These are phyloP conservation scores for Epicoccum nigrum DNA, from an alignment of 2,329 filamentous ascomycete species.

Conservation along the genomic window DNA sequence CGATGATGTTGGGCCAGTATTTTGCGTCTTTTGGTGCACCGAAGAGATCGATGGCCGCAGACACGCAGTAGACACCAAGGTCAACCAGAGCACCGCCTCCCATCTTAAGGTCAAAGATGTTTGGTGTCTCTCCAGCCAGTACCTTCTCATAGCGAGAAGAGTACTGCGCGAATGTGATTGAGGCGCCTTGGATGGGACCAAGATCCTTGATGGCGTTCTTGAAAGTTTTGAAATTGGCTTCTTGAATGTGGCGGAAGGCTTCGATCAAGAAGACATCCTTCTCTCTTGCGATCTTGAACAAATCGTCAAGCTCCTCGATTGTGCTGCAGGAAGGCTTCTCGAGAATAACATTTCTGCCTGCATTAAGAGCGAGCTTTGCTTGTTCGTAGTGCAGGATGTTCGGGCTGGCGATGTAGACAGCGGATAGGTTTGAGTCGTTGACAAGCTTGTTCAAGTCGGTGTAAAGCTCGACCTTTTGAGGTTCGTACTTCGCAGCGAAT, in stretches of 20 bases:
- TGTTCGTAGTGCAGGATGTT: constrained; percentile 57
- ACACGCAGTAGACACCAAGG: constrained; percentile 56
- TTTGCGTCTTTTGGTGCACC: constrained; percentile 49
- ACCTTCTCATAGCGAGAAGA: constrained; percentile 55
- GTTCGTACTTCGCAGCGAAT: constrained; percentile 51
- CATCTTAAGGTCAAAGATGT: constrained; percentile 57
- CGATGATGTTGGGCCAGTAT: constrained; percentile 53
- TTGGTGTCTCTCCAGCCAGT: constrained; percentile 53
- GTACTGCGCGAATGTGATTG: constrained; percentile 54
- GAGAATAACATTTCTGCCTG: constrained; percentile 57
- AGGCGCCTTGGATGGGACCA: constrained; percentile 53
- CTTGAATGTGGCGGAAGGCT: constrained; percentile 58
- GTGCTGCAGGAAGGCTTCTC: constrained; percentile 58
- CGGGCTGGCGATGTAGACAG: constrained; percentile 58
- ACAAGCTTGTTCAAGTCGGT: constrained; percentile 50
- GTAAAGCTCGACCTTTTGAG: constrained; percentile 43
- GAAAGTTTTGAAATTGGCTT: constrained; percentile 56
- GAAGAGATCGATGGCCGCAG: constrained; percentile 56
- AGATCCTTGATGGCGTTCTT: constrained; percentile 48
- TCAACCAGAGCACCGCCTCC: constrained; percentile 57
- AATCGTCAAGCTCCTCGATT: constrained; percentile 49
- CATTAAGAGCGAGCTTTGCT: constrained; percentile 51
- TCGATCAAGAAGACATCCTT: constrained; percentile 55
- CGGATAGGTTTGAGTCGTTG: constrained; percentile 47
- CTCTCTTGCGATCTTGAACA: constrained; percentile 51